Percentiles rank a stretch among this genome's conserved stretches.
Conservation (phyloP, 2,329 filamentous ascomycete genomes). For the Ophiocordyceps robertsii region DNA sequence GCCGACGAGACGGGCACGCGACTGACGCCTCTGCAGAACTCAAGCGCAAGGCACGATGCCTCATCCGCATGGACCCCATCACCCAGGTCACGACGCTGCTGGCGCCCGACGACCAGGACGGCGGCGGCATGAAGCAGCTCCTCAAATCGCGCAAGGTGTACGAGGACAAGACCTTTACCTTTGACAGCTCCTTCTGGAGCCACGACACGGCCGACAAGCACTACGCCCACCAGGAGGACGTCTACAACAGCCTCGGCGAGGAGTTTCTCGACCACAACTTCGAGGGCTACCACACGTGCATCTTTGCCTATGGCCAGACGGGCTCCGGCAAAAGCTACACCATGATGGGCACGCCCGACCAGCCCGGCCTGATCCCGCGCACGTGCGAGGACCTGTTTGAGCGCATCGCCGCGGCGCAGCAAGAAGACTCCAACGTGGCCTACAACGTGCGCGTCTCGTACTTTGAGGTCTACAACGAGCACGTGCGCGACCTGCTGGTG, state of each 20-base stretch:
- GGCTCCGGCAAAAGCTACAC: constrained; percentile 97
- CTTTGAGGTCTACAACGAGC: constrained; percentile 99
- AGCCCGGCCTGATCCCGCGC: constrained; percentile 83
- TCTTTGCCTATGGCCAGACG: constrained; percentile 96
- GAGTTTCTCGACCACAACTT: constrained; percentile 99
- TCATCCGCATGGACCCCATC: constrained; percentile 81
- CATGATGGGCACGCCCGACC: constrained; percentile 81
- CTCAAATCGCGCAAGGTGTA: constrained; percentile 56
- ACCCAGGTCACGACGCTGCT: constrained; percentile 75
- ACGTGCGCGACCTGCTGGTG: constrained; percentile 84
- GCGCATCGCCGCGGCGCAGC: constrained; percentile 64
- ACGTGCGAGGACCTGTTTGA: constrained; percentile 95
- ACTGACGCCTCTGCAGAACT: constrained; percentile 44
- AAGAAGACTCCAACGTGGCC: constrained; percentile 79
- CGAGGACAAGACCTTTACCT: constrained; percentile 86
- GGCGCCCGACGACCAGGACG: constrained; percentile 44
- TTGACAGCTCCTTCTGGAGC: constrained; percentile 98
- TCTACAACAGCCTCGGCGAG: constrained; percentile 88
- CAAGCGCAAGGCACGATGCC: constrained; percentile 66
- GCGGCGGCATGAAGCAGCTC: constrained; percentile 21
- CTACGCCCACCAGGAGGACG: constrained; percentile 84
- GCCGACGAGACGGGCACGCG: neutral
- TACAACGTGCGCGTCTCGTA: constrained; percentile 97
- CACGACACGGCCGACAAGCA: constrained; percentile 66
- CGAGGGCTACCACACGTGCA: constrained; percentile 97